phyloP scores from a whole-genome alignment of 2,329 filamentous ascomycete species.

The Madurella mycetomatis region DNA sequence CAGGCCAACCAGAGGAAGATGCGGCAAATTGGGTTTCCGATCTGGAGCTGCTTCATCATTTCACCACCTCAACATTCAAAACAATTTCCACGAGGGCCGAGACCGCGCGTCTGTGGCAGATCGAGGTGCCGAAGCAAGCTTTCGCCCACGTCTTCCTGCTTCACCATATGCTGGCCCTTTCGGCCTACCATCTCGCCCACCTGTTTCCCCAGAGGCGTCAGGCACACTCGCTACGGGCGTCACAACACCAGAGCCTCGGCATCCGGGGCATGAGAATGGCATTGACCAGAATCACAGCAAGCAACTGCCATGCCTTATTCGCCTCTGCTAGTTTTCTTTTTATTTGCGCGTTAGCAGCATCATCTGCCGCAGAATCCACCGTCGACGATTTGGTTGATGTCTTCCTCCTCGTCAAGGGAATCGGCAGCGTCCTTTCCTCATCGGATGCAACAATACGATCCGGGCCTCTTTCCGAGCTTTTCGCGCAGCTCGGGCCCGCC shows the following conservation, averaged over 20 bases:
- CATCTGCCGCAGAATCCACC: not conserved
- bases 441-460: constrained; percentile 10
- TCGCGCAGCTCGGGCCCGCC: not conserved
- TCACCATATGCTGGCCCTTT: constrained; percentile 24
- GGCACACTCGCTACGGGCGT: constrained; percentile 18
- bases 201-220: constrained; percentile 15
- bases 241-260: constrained; percentile 23
- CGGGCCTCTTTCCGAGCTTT: constrained; percentile 21
- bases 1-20: constrained; percentile 12
- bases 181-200: constrained; percentile 24
- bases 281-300: constrained; percentile 17
- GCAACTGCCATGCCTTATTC: constrained; percentile 25
- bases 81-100: constrained; percentile 9
- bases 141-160: constrained; percentile 24
- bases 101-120: constrained; percentile 14
- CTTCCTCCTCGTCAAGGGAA: constrained; percentile 23
- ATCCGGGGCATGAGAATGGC: constrained; percentile 22
- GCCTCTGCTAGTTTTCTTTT: constrained; percentile 22
- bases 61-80: constrained; percentile 25
- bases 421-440: constrained; percentile 20
- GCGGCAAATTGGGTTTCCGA: constrained; percentile 31
- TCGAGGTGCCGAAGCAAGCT: constrained; percentile 18
- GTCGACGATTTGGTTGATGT: constrained; percentile 22
- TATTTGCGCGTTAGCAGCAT: constrained; percentile 19
- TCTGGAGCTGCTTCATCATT: constrained; percentile 37